A percentile compares a stretch with the other conserved stretches of the same genome.
Evolutionary conservation across 2,329 filamentous ascomycete species (phyloP).

Genomic region (Cercospora sojina): DNA sequence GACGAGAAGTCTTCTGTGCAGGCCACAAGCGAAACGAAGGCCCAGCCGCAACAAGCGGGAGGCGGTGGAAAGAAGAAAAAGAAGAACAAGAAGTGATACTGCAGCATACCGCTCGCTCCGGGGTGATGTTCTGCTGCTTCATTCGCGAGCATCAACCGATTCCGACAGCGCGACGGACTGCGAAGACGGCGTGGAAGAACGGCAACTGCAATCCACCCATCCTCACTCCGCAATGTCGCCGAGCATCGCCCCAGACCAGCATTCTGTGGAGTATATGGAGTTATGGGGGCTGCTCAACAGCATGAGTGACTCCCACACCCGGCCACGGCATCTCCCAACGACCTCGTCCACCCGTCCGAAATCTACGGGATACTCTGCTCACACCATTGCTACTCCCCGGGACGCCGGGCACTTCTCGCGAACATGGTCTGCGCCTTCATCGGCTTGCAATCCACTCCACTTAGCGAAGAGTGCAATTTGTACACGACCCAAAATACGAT

Average conservation of each 20-base stretch:
- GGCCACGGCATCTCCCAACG: neutral
- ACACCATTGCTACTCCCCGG: neutral
- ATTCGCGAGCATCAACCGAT: neutral
- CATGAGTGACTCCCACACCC: neutral
- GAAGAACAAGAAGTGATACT: constrained; percentile 45
- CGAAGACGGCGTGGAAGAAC: neutral
- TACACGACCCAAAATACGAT: neutral
- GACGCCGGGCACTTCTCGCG: neutral
- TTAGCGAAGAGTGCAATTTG: neutral
- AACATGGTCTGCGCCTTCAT: neutral
- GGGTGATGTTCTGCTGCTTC: neutral
- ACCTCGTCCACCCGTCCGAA: neutral
- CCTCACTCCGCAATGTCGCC: constrained; percentile 14
- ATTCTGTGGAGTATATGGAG: constrained; percentile 5
- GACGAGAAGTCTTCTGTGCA: constrained; percentile 16
- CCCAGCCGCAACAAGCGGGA: constrained; percentile 16
- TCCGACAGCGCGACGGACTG: neutral
- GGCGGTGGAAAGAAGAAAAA: constrained; percentile 50
- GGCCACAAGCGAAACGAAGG: constrained; percentile 21
- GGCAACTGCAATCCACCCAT: neutral
- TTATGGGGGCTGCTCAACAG: neutral
- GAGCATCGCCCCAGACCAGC: constrained; percentile 4
- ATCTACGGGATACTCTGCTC: neutral
- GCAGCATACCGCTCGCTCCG: neutral
- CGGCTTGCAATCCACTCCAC: neutral